A percentile compares a stretch with the other conserved stretches of the same genome.
These are phyloP conservation scores for Termitomyces sp. DNA, from an alignment of 768 basidiomycete genomes.

Conservation along the genomic window DNA sequence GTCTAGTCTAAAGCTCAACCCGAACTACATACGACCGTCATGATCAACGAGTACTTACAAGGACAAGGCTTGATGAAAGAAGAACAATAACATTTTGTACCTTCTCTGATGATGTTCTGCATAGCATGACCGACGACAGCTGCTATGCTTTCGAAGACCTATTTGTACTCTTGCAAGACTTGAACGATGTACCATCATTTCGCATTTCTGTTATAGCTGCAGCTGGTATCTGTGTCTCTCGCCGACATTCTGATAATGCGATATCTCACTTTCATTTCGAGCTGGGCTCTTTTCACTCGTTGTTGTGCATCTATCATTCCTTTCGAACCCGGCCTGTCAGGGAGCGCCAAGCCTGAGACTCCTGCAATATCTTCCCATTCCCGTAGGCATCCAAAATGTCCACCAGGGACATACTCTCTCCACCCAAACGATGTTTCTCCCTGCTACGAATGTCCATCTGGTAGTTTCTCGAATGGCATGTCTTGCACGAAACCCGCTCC, in stretches of 20 bases:
- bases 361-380: background rate
- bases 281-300: conserved; percentile 6
- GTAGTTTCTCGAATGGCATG: conserved; percentile 4
- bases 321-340: background rate
- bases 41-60: conserved; percentile 1
- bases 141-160: background rate
- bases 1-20: background rate
- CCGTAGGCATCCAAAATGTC: conserved; percentile 6
- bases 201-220: too few species aligned
- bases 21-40: too few species aligned
- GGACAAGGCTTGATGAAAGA: background rate
- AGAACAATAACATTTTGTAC: too few species aligned
- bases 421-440: conserved; percentile 8
- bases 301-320: conserved; percentile 9
- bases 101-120: background rate
- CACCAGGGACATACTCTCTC: conserved; percentile 10
- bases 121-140: background rate
- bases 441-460: conserved; percentile 9
- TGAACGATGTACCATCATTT: too few species aligned
- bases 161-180: conserved; percentile 1
- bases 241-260: background rate
- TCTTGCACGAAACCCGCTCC: background rate
- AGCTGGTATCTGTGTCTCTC: background rate
- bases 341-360: background rate
- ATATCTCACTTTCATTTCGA: background rate